Conservation (phyloP, 2,329 filamentous ascomycete genomes). For the Aureobasidium vineae region DNA sequence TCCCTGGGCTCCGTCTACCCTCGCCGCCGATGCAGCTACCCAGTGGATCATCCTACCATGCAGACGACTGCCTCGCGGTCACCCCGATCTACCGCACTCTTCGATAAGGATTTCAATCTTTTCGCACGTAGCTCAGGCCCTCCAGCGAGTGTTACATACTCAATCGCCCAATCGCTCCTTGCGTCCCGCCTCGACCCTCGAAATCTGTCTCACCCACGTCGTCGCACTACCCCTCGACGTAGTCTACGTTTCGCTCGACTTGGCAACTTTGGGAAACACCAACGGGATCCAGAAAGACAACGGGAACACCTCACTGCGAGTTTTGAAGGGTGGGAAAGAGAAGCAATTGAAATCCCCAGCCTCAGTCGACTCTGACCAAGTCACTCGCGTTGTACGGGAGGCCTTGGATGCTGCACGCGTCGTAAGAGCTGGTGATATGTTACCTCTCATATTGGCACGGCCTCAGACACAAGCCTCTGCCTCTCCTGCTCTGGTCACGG, state of each 20-base stretch:
- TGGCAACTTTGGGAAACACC: constrained; percentile 71
- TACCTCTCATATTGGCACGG: constrained; percentile 76
- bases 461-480: constrained; percentile 82
- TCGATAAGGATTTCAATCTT: constrained; percentile 76
- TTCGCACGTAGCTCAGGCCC: constrained; percentile 67
- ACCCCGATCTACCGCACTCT: constrained; percentile 59
- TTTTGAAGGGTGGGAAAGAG: constrained; percentile 31
- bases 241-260: constrained; percentile 82
- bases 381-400: constrained; percentile 11
- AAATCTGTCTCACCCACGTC: constrained; percentile 80
- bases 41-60: constrained; percentile 87
- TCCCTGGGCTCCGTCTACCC: constrained; percentile 63
- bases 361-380: constrained; percentile 2
- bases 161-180: constrained; percentile 38
- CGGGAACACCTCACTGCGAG: constrained; percentile 65
- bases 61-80: constrained; percentile 55
- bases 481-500: constrained; percentile 79
- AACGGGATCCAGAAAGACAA: constrained; percentile 79
- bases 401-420: constrained; percentile 59
- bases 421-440: constrained; percentile 77
- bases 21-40: constrained; percentile 56
- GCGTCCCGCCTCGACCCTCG: constrained; percentile 77
- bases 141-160: constrained; percentile 43
- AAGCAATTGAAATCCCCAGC: neutral
- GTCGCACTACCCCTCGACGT: constrained; percentile 77